Evolutionary conservation across 495 filamentous ascomycete genomes (phyloP).

Genomic region (Hypoxylon cercidicola): DNA sequence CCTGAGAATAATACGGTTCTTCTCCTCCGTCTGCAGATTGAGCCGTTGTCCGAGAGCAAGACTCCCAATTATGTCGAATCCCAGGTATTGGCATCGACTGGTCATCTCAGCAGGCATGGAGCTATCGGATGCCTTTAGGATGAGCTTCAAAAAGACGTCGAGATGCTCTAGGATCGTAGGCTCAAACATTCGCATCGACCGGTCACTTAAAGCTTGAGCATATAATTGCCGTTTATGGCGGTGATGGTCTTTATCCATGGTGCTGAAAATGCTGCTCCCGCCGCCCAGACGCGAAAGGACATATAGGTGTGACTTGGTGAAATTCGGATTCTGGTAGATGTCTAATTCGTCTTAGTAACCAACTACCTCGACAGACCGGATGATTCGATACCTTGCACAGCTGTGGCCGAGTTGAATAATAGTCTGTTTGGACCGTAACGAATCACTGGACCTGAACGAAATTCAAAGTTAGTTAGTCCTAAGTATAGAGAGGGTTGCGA

Average conservation of each 20-base stretch:
- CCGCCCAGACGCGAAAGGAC: background rate
- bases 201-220: conserved; percentile 12
- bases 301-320: background rate
- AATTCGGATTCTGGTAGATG: background rate
- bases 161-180: conserved; percentile 11
- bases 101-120: conserved; percentile 7
- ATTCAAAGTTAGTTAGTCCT: background rate
- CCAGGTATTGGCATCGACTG: background rate
- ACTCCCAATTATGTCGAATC: conserved; percentile 13
- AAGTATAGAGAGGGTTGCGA: background rate
- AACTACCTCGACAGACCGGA: background rate
- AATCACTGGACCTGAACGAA: conserved; percentile 44
- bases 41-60: conserved; percentile 16
- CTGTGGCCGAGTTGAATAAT: conserved; percentile 53
- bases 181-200: conserved; percentile 21
- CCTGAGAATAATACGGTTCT: conserved; percentile 1
- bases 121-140: no score
- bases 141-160: conserved; percentile 7
- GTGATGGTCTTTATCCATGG: conserved; percentile 8
- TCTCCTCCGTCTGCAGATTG: conserved; percentile 12
- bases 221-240: conserved; percentile 12
- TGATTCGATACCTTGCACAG: conserved; percentile 49
- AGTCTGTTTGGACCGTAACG: conserved; percentile 59
- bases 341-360: background rate
- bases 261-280: conserved; percentile 10